These are phyloP conservation scores for Wickerhamomyces sp. DNA, from an alignment of 1,139 yeast species.

Conservation along the genomic window DNA sequence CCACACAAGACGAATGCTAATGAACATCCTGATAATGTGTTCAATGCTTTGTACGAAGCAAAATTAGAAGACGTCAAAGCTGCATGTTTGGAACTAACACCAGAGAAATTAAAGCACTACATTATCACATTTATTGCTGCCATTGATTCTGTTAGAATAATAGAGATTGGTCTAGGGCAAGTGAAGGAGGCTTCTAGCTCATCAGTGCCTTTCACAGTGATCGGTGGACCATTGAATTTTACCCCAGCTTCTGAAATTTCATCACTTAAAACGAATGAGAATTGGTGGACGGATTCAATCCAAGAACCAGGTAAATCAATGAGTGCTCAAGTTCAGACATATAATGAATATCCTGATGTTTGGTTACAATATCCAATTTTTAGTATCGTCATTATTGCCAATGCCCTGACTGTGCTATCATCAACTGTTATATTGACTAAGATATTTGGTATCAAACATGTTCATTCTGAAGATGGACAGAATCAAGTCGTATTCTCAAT, in stretches of 20 bases:
- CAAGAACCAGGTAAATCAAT: constrained; percentile 17
- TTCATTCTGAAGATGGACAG: constrained; percentile 5
- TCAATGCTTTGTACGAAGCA: constrained; percentile 23
- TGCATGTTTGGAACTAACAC: constrained; percentile 13
- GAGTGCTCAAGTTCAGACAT: constrained; percentile 20
- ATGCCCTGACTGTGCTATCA: constrained; percentile 20
- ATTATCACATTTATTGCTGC: constrained; percentile 19
- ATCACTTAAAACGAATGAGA: constrained; percentile 17
- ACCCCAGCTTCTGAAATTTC: constrained; percentile 19
- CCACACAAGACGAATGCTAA: constrained; percentile 25
- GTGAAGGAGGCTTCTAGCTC: constrained; percentile 16
- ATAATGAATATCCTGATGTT: constrained; percentile 29
- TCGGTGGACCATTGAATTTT: constrained; percentile 26
- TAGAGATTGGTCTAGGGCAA: constrained; percentile 21
- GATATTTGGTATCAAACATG: constrained; percentile 10
- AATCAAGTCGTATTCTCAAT: constrained; percentile 13
- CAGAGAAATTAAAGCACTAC: constrained; percentile 15
- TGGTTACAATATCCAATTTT: constrained; percentile 40
- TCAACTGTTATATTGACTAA: constrained; percentile 20
- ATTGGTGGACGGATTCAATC: constrained; percentile 29
- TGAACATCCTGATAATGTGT: constrained; percentile 21
- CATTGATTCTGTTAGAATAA: constrained; percentile 16
- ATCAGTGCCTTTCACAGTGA: constrained; percentile 17
- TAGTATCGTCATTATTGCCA: constrained; percentile 27
- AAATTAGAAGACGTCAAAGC: constrained; percentile 21